Evolutionary conservation across 345 rosid genomes (phyloP).

Genomic region (Lumnitzera racemosa): DNA sequence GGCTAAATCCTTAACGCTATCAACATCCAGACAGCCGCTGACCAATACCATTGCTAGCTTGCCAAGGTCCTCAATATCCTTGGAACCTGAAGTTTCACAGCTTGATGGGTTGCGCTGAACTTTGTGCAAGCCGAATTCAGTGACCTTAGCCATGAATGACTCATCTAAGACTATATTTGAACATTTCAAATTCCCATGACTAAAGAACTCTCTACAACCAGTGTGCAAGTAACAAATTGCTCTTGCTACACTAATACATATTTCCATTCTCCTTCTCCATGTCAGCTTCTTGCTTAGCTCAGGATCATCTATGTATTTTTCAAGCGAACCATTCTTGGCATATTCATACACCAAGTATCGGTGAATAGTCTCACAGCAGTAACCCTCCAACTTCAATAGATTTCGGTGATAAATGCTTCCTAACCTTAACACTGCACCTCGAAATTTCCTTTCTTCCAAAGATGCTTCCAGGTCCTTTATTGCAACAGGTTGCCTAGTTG

Average conservation of each 20-base stretch:
- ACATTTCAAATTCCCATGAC: constrained; percentile 74
- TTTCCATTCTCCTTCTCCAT: constrained; percentile 63
- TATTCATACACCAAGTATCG: constrained; percentile 64
- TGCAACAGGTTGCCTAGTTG: constrained; percentile 38
- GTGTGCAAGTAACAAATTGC: constrained; percentile 68
- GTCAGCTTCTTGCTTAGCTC: constrained; percentile 40
- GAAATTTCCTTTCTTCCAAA: constrained; percentile 53
- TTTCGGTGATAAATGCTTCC: constrained; percentile 79
- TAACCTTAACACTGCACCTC: constrained; percentile 53
- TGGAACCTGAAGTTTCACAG: constrained; percentile 35
- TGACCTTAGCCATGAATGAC: constrained; percentile 54
- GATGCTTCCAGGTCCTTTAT: constrained; percentile 47
- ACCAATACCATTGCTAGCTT: constrained; percentile 39
- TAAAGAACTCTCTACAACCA: constrained; percentile 63
- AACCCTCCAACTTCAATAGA: constrained; percentile 62
- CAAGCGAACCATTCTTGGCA: constrained; percentile 50
- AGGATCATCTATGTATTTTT: constrained; percentile 44
- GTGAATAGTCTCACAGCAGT: constrained; percentile 52
- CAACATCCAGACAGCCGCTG: constrained; percentile 35
- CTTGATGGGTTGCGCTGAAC: constrained; percentile 17
- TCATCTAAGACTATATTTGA: constrained; percentile 59
- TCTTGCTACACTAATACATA: constrained; percentile 52
- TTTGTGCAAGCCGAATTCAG: constrained; percentile 44
- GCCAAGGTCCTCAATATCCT: constrained; percentile 71
- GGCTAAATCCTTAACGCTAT: constrained; percentile 30